phyloP scores from a whole-genome alignment of 148 eudicot genomes.

The Chenopodium quinoa region DNA sequence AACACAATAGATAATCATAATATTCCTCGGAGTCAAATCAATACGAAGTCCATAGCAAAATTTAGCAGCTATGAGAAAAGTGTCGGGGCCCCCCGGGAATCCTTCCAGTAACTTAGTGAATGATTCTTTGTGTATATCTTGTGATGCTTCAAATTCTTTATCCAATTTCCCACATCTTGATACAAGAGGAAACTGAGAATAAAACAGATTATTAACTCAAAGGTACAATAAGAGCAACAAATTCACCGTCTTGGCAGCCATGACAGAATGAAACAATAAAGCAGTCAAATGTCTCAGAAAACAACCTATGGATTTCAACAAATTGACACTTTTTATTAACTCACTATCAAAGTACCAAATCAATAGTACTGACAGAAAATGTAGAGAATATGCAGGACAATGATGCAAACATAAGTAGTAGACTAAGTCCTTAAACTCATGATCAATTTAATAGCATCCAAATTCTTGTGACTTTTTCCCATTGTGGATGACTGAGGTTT shows the following conservation, averaged over 20 bases:
- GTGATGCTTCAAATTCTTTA: conserved; percentile 45
- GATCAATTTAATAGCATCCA: neutral
- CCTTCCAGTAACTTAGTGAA: conserved; percentile 46
- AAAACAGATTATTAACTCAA: neutral
- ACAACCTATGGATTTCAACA: neutral
- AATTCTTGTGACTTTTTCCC: too few species aligned
- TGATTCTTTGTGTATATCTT: conserved; percentile 25
- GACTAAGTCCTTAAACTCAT: neutral
- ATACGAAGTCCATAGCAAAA: conserved; percentile 71
- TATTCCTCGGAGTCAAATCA: conserved; percentile 66
- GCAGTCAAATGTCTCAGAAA: neutral
- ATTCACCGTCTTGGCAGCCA: neutral
- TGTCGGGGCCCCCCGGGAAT: conserved; percentile 75
- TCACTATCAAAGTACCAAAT: neutral
- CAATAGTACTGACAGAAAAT: neutral
- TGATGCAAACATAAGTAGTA: neutral
- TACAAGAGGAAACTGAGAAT: conserved; percentile 78
- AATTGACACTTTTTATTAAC: neutral
- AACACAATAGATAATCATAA: conserved; percentile 64
- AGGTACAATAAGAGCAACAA: neutral
- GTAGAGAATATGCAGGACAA: neutral
- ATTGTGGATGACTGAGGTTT: too few species aligned
- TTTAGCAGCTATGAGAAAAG: conserved; percentile 60
- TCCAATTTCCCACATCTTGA: conserved; percentile 77
- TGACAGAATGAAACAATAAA: neutral